Percentiles rank a stretch among this genome's conserved stretches.
Conservation (phyloP, 140 eudicot genomes). For the Senecio squalidus region DNA sequence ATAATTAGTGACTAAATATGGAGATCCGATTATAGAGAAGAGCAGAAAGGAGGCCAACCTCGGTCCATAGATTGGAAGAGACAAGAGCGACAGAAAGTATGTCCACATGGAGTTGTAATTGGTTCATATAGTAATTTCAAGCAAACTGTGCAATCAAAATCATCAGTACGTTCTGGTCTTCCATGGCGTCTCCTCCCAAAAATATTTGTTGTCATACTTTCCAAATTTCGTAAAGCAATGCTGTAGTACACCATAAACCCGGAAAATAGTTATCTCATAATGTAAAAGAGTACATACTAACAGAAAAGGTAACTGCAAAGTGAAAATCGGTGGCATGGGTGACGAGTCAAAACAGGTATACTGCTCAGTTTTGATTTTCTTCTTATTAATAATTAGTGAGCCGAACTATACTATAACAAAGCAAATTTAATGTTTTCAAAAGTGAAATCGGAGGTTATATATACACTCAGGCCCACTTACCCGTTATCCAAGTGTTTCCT, state of each 20-base stretch:
- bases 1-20: conserved; percentile 1
- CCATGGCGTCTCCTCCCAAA: conserved; percentile 45
- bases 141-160: conserved; percentile 94
- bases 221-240: conserved; percentile 54
- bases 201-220: conserved; percentile 33
- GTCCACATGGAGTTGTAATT: conserved; percentile 96
- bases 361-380: too few species aligned
- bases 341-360: too few species aligned
- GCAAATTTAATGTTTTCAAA: too few species aligned
- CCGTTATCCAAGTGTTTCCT: too few species aligned
- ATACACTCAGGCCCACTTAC: too few species aligned
- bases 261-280: not conserved
- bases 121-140: conserved; percentile 84
- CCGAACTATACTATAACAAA: too few species aligned
- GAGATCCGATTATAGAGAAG: not conserved
- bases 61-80: conserved; percentile 96
- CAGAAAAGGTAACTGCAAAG: not conserved
- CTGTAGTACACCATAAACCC: conserved; percentile 33
- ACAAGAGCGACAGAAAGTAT: conserved; percentile 93
- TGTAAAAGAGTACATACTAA: not conserved
- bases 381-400: too few species aligned
- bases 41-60: conserved; percentile 37
- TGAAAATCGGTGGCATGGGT: too few species aligned
- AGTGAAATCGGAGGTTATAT: too few species aligned
- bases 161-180: conserved; percentile 60